phyloP scores from a whole-genome alignment of 2,329 filamentous ascomycete genomes.

The Tolypocladium tundrense region DNA sequence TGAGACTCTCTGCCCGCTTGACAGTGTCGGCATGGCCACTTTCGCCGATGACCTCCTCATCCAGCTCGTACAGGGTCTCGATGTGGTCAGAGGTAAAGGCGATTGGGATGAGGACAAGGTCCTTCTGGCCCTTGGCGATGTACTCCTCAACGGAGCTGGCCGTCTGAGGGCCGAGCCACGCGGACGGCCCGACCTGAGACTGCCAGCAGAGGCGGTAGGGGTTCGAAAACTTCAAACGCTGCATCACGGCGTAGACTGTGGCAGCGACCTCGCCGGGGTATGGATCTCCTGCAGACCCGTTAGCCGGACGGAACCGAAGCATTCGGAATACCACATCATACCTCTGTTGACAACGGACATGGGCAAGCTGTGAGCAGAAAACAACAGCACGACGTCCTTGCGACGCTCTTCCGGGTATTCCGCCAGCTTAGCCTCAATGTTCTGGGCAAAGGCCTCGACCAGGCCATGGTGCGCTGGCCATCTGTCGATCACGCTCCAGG shows the following conservation, averaged over 20 bases:
- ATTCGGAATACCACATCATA: constrained; percentile 17
- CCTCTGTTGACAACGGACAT: constrained; percentile 96
- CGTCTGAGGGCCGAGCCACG: constrained; percentile 94
- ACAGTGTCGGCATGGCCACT: constrained; percentile 67
- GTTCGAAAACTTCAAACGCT: constrained; percentile 76
- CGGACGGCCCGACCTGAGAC: constrained; percentile 89
- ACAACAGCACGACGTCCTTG: constrained; percentile 74
- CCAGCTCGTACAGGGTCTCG: constrained; percentile 89
- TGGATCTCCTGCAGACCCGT: constrained; percentile 58
- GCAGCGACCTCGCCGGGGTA: constrained; percentile 94
- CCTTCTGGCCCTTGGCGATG: constrained; percentile 81
- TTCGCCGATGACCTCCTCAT: constrained; percentile 90
- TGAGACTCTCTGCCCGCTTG: constrained; percentile 85
- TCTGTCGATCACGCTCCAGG: constrained; percentile 96
- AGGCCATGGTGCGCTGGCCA: constrained; percentile 91
- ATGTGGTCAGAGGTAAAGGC: constrained; percentile 99
- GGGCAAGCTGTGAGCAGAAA: constrained; percentile 90
- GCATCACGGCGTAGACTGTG: constrained; percentile 95
- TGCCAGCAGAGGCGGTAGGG: constrained; percentile 95
- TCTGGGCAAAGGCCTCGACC: constrained; percentile 83
- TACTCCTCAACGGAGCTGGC: constrained; percentile 80
- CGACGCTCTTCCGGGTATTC: constrained; percentile 77
- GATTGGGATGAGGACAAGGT: constrained; percentile 85
- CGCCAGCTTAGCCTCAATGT: constrained; percentile 75
- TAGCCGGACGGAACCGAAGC: constrained; percentile 8